Conservation (phyloP, 208 protist genomes). For the Trypanosoma platydactyli region DNA sequence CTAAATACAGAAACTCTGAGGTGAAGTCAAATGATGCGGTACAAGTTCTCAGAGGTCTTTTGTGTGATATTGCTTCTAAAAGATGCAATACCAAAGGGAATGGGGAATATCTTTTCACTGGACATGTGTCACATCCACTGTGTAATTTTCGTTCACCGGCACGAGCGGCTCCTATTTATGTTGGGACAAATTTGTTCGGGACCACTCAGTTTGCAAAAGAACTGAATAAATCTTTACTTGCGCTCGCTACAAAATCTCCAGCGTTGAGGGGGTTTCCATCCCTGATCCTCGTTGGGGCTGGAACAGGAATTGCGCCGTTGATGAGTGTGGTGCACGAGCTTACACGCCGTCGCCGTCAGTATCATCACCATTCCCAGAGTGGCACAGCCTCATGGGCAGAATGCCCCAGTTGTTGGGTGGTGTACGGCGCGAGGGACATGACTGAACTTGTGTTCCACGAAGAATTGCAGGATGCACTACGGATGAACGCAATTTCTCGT, state of each 20-base stretch:
- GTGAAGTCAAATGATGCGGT: slow-evolving; percentile 2
- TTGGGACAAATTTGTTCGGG: slow-evolving; percentile 61
- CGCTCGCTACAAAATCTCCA: slow-evolving; percentile 1
- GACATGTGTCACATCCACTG: slow-evolving; percentile 27
- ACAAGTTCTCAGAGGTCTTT: slow-evolving; percentile 18
- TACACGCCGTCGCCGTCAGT: slow-evolving; percentile 18
- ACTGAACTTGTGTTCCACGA: slow-evolving; percentile 74
- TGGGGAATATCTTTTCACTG: slow-evolving; percentile 15
- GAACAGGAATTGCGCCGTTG: slow-evolving; percentile 80
- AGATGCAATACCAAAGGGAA: slow-evolving; percentile 3
- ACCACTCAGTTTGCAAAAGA: slow-evolving; percentile 51
- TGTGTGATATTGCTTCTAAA: slow-evolving; percentile 21
- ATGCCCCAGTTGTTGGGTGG: slow-evolving; percentile 56
- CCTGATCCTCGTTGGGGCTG: slow-evolving; percentile 68
- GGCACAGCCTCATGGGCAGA: neutral
- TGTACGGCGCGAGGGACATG: slow-evolving; percentile 65
- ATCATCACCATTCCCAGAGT: neutral
- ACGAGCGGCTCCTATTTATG: slow-evolving; percentile 34
- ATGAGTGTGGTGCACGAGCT: slow-evolving; percentile 69
- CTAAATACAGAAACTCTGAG: slow-evolving; percentile 6
- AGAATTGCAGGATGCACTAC: slow-evolving; percentile 40
- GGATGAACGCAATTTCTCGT: slow-evolving; percentile 41
- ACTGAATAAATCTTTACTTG: slow-evolving; percentile 28
- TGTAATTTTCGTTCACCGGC: slow-evolving; percentile 22
- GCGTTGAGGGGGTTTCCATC: slow-evolving; percentile 15